Percentiles rank a stretch among this genome's conserved stretches.
Conservation (phyloP, 345 rosid genomes). For the Angophora floribunda region DNA sequence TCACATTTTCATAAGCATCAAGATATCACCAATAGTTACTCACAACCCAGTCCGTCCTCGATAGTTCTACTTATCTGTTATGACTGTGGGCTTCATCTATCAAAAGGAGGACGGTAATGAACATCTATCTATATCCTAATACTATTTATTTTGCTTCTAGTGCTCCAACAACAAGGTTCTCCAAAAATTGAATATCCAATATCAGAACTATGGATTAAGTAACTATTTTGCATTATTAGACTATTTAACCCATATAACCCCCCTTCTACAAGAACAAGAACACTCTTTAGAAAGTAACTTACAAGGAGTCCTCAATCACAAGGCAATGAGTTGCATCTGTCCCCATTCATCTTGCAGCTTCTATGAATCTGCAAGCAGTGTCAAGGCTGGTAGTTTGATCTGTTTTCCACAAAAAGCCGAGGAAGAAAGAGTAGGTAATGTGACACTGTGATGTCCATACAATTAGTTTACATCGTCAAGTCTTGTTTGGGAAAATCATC, state of each 20-base stretch:
- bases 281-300: conserved; percentile 1
- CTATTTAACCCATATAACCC: neutral
- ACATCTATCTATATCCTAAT: neutral
- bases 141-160: neutral
- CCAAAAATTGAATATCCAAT: neutral
- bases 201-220: too few relatives aligned
- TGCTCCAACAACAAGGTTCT: neutral
- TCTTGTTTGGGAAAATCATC: neutral
- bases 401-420: neutral
- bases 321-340: conserved; percentile 20
- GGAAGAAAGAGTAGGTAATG: neutral
- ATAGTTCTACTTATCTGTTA: neutral
- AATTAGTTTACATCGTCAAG: neutral
- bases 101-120: neutral
- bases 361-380: conserved; percentile 14
- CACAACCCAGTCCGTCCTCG: neutral
- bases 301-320: conserved; percentile 35
- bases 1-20: neutral
- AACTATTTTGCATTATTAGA: too few relatives aligned
- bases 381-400: neutral
- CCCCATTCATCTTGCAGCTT: conserved; percentile 28
- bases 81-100: neutral
- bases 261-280: neutral
- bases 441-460: neutral
- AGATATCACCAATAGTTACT: neutral